phyloP scores from a whole-genome alignment of 140 eudicot genomes.

The Ambrosia hybrid region DNA sequence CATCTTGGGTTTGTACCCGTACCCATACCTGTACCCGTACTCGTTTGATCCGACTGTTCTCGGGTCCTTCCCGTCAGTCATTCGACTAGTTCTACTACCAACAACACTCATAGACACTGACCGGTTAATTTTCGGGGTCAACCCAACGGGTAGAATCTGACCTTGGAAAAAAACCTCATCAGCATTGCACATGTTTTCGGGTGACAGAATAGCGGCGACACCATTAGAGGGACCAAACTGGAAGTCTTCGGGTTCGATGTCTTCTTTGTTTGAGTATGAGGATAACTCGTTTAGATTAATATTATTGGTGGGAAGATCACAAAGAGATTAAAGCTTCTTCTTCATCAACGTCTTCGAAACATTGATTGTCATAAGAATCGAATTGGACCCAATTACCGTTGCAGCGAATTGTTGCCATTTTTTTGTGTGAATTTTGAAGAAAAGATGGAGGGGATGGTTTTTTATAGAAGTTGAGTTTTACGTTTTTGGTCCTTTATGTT shows the following conservation, averaged over 20 bases:
- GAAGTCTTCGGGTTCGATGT: constrained; percentile 33
- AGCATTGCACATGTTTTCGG: constrained; percentile 77
- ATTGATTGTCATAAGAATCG: constrained; percentile 33
- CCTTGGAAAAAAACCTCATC: constrained; percentile 87
- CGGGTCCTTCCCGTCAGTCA: constrained; percentile 38
- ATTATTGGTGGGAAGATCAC: constrained; percentile 60
- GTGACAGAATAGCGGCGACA: constrained; percentile 17
- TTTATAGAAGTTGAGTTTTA: constrained; percentile 15
- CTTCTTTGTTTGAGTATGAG: neutral
- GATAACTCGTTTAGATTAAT: constrained; percentile 14
- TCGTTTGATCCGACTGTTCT: constrained; percentile 22
- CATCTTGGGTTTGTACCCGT: too few relatives aligned
- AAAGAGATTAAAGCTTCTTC: constrained; percentile 66
- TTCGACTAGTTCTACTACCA: constrained; percentile 30
- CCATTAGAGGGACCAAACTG: constrained; percentile 47
- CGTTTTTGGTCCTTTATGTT: neutral
- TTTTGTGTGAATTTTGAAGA: constrained; percentile 15
- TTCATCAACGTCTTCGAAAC: constrained; percentile 36
- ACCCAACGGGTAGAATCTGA: constrained; percentile 57
- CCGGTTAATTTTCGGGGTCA: constrained; percentile 40
- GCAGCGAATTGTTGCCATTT: constrained; percentile 39
- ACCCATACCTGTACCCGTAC: too few relatives aligned
- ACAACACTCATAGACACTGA: constrained; percentile 58
- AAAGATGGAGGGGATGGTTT: constrained; percentile 16
- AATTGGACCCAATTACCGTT: constrained; percentile 34